phyloP scores from a whole-genome alignment of 805 yeast genomes.

The Grigorovia humatica region DNA sequence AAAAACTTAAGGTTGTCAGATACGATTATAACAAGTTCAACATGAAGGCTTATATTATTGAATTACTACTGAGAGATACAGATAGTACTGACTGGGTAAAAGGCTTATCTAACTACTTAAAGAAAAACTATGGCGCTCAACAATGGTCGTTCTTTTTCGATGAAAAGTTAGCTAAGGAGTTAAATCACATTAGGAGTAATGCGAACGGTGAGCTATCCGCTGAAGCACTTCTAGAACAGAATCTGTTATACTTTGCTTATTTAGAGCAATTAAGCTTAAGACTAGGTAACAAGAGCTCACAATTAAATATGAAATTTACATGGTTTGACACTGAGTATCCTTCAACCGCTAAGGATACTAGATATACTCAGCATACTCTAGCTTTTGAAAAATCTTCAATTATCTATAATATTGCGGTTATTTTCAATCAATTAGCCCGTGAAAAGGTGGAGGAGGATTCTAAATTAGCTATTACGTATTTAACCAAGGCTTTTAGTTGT shows the following conservation, averaged over 20 bases:
- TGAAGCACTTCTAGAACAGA: constrained; percentile 25
- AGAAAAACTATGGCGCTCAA: constrained; percentile 23
- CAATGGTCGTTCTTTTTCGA: constrained; percentile 26
- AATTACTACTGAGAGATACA: constrained; percentile 23
- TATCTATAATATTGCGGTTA: constrained; percentile 66
- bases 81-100: constrained; percentile 24
- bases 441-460: constrained; percentile 33
- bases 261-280: constrained; percentile 71
- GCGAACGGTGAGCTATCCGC: constrained; percentile 27
- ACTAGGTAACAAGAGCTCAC: constrained; percentile 51
- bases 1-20: neutral
- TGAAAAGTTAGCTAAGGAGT: constrained; percentile 17
- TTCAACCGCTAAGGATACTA: constrained; percentile 20
- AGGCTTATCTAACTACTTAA: constrained; percentile 22
- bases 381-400: constrained; percentile 86
- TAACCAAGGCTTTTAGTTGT: constrained; percentile 74
- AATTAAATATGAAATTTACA: constrained; percentile 50
- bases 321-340: constrained; percentile 72
- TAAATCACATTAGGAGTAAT: constrained; percentile 22
- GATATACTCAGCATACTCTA: constrained; percentile 61
- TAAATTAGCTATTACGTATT: constrained; percentile 48
- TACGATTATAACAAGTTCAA: neutral
- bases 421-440: constrained; percentile 43
- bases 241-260: constrained; percentile 65
- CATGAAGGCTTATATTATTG: constrained; percentile 21